These are phyloP conservation scores for Kwoniella bestiolae DNA, from an alignment of 768 basidiomycete genomes.

Conservation along the genomic window DNA sequence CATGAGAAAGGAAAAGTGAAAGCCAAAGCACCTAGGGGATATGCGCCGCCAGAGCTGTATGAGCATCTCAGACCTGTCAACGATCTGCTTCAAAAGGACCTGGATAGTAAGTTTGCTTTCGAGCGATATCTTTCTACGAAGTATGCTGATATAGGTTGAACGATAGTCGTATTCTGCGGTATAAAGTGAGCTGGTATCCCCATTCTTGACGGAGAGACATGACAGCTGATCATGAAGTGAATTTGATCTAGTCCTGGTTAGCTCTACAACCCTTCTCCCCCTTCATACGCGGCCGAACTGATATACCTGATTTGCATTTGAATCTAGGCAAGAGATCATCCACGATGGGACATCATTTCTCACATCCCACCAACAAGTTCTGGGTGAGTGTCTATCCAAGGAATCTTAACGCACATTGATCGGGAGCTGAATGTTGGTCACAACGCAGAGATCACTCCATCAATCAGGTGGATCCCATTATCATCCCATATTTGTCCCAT, in stretches of 20 bases:
- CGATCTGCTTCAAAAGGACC: conserved; percentile 63
- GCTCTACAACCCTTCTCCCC: not conserved
- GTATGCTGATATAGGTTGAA: not conserved
- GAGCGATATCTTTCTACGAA: not conserved
- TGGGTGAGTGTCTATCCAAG: no score
- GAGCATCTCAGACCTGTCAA: conserved; percentile 63
- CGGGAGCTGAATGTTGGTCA: no score
- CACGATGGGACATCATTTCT: conserved; percentile 75
- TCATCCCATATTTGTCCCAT: no score
- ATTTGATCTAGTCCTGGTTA: not conserved
- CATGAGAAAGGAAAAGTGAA: conserved; percentile 5
- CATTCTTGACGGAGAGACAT: not conserved
- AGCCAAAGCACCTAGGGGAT: conserved; percentile 56
- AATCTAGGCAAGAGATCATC: conserved; percentile 63
- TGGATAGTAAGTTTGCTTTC: conserved; percentile 63
- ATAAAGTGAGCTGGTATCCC: conserved; percentile 67
- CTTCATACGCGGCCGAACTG: not conserved
- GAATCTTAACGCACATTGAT: no score
- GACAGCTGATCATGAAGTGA: no score
- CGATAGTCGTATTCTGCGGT: conserved; percentile 78
- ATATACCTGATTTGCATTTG: not conserved
- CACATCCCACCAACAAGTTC: conserved; percentile 79
- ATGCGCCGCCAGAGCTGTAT: conserved; percentile 64
- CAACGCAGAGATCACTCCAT: conserved; percentile 65
- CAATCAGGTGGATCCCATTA: conserved; percentile 62